These are phyloP conservation scores for Xylaria acuta DNA, from an alignment of 495 filamentous ascomycete species.

Conservation along the genomic window DNA sequence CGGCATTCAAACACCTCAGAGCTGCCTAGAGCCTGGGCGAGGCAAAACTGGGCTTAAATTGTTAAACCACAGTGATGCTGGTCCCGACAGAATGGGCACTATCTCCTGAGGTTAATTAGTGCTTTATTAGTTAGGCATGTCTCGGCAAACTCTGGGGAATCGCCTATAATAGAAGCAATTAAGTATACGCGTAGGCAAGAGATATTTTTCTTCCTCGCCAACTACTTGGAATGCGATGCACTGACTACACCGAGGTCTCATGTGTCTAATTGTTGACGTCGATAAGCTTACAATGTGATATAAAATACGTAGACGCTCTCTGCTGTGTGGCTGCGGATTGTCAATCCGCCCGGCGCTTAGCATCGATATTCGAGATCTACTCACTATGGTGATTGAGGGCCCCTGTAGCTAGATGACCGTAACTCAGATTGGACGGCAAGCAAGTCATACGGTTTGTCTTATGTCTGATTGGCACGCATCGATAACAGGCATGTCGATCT, in stretches of 20 bases:
- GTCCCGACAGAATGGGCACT: not conserved
- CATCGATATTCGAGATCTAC: conserved; percentile 3
- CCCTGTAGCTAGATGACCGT: not conserved
- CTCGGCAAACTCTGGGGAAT: not conserved
- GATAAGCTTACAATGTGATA: not conserved
- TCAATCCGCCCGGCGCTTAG: not conserved
- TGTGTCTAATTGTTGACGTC: not conserved
- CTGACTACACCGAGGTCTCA: not conserved
- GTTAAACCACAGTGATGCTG: not conserved
- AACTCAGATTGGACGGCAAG: conserved; percentile 12
- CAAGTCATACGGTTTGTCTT: conserved; percentile 4
- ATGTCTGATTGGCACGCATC: conserved; percentile 3
- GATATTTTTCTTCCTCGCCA: not conserved
- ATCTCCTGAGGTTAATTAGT: not conserved
- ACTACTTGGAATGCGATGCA: not conserved
- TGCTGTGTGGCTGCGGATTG: conserved; percentile 7
- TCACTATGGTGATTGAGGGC: not conserved
- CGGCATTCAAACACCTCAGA: not conserved
- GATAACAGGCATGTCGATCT: conserved; percentile 13
- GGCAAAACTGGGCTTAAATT: not conserved
- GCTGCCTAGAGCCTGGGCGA: not conserved
- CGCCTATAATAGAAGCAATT: not conserved
- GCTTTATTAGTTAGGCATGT: not conserved
- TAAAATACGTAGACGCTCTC: not conserved
- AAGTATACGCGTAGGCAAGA: not conserved